Evolutionary conservation across 2,329 filamentous ascomycete genomes (phyloP).

Genomic region (Ceratocystis cacaofunesta): DNA sequence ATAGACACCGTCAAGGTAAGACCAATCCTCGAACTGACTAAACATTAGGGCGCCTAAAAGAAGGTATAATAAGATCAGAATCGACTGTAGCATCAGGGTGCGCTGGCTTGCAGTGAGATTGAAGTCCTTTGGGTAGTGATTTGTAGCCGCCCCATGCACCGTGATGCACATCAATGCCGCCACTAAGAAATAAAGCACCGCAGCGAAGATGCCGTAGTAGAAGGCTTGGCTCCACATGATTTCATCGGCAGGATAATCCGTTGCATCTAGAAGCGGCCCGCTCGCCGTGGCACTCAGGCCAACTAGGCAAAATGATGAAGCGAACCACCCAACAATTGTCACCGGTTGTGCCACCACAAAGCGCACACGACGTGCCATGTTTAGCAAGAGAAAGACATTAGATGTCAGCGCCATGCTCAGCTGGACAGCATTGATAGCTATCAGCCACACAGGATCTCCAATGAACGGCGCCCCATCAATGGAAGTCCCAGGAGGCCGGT

Average conservation of each 20-base stretch:
- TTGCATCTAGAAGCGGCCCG: conserved; percentile 34
- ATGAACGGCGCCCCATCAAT: conserved; percentile 34
- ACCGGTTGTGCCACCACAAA: conserved; percentile 72
- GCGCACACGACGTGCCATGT: conserved; percentile 67
- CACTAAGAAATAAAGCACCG: conserved; percentile 63
- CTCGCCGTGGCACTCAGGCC: conserved; percentile 51
- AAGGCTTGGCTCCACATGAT: conserved; percentile 67
- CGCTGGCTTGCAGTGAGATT: conserved; percentile 64
- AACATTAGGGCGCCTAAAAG: conserved; percentile 65
- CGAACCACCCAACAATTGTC: conserved; percentile 68
- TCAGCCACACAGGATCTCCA: conserved; percentile 58
- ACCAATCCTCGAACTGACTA: conserved; percentile 55
- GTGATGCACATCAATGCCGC: conserved; percentile 65
- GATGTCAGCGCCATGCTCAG: conserved; percentile 61
- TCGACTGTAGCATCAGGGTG: conserved; percentile 81
- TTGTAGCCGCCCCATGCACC: conserved; percentile 55
- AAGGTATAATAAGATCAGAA: conserved; percentile 69
- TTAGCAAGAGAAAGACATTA: conserved; percentile 70
- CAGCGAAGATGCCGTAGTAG: conserved; percentile 72
- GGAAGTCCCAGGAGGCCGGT: conserved; percentile 32
- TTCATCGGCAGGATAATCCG: conserved; percentile 26
- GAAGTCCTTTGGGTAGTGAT: conserved; percentile 66
- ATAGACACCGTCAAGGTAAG: conserved; percentile 63
- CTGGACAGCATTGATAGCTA: conserved; percentile 62
- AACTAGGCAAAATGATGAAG: conserved; percentile 49